Evolutionary conservation across 2,329 filamentous ascomycete genomes (phyloP).

Genomic region (Aspergillus floridensis): DNA sequence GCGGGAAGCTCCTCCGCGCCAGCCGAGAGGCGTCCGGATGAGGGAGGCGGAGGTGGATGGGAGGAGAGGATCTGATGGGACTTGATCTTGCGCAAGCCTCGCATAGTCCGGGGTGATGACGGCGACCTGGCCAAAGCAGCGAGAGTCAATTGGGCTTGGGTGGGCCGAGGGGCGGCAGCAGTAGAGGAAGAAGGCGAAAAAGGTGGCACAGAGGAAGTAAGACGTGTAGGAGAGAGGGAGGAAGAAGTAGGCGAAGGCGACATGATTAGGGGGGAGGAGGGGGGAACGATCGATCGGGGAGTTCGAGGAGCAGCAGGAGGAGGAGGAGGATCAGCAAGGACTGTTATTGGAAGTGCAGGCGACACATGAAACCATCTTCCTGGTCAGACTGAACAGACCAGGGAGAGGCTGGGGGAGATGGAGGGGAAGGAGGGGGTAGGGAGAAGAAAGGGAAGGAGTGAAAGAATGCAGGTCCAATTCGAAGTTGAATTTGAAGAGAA

Average conservation of each 20-base stretch:
- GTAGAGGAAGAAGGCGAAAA: constrained; percentile 1
- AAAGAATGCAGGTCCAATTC: background rate
- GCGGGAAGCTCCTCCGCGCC: constrained; percentile 25
- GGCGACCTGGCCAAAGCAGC: constrained; percentile 30
- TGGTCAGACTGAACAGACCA: constrained; percentile 5
- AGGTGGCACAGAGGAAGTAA: background rate
- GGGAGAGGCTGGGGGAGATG: constrained; percentile 9
- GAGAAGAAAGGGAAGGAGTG: background rate
- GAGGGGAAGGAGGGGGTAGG: constrained; percentile 1
- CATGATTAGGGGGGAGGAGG: constrained; percentile 9
- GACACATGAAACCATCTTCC: constrained; percentile 24
- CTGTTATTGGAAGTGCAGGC: constrained; percentile 6
- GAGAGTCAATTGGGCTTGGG: constrained; percentile 25
- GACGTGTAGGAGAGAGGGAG: constrained; percentile 11
- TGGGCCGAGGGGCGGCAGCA: constrained; percentile 18
- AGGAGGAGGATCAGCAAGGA: constrained; percentile 6
- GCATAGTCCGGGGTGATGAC: constrained; percentile 53
- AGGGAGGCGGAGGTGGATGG: constrained; percentile 51
- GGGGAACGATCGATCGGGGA: background rate
- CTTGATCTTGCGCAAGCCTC: constrained; percentile 69
- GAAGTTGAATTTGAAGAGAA: no score
- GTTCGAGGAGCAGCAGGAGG: background rate
- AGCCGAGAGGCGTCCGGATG: constrained; percentile 24
- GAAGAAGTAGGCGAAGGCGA: constrained; percentile 6
- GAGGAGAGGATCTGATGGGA: constrained; percentile 67